Evolutionary conservation across 1,139 yeast species (phyloP), one percentile per base, ranked within the genome.

Genomic region (Meyerozyma elateridarum): DNA sequence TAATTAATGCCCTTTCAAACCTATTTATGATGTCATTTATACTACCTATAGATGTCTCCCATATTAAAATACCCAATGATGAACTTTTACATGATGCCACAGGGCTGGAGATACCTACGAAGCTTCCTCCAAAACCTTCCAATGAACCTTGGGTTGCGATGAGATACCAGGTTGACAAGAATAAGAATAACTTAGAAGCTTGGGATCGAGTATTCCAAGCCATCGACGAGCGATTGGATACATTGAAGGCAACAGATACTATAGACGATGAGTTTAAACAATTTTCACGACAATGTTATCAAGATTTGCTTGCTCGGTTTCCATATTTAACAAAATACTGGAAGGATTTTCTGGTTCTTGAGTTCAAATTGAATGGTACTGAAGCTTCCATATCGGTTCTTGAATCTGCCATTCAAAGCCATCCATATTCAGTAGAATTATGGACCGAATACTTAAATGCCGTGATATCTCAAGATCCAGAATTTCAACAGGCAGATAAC

Each of bases 361-460:
- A 67, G 35, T 75, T 69, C 40, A 76, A 77, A 41, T 40, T 77
- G 29, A 64, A 65, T 39, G 88, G 87, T 0, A 49, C 69, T 1
- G 61, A 66, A 2, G 61, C 63, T 2, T 76, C 84, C 1, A 57
- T 77, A 3, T 51, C 54, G 2, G 56, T 73, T 0, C 50, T 80
- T 27, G 58, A 64, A n/a, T 51, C 56, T 17, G 64, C 82, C 0
- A 66, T 78, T 4, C 59, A 55, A 7, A 57, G 59, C 0, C 76
- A 72, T 40, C 84, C 84, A 1, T 57, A 61, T 26, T 76, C 83
- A 2, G 42, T 79, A 8, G 81, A 74, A n/a, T 55, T 82, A 4
- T 82, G 91, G 91, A 46, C 61, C 1, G 87, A 80, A 42, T 80
- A 77, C 47, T 46, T 80, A 35, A 64, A 66, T 26, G 76, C 80